Base-by-base conservation (phyloP, 805 yeast genomes). In the Geotrichum ghanense region DNA sequence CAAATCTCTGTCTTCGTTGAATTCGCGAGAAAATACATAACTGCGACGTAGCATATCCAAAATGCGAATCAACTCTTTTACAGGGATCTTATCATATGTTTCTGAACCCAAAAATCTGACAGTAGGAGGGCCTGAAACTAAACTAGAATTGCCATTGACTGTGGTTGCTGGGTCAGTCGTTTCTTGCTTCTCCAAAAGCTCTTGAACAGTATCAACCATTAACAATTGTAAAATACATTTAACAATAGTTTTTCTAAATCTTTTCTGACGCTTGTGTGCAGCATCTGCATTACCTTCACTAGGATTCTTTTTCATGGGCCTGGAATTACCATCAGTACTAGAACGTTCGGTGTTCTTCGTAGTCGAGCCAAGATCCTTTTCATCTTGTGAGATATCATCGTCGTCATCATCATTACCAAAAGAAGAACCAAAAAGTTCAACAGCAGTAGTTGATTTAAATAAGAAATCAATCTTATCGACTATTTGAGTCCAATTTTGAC, bases 181-280 rank as follows among this genome's bases (percentile, higher is more conserved):
- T 47, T 82, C 83, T 16, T 55, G 51, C 47, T 69, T 71, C 42
- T 82, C 87, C 61, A 88, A 78, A 43, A 90, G 65, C 56, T 88
- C 97, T 50, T 84, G 78, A 22, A 87, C 70, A 0, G 86, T 76
- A 61, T 90, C 95, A 56, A 92, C 88, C 78, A 92, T 77, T 57
- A 89, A 72, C 48, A 90, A 68, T 60, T 92, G 97, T 53, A 90
- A 69, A 20, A 92, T 94, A 65, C 97, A 87, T 63, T 89, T 89
- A 42, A 88, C 86, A 40, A 92, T 95, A 58, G 90, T 86, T 0
- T 83, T 72, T 22, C 86, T 79, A 55, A 69, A 66, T 44, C 76
- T 76, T 49, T 69, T 73, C 19, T 77, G 64, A 54, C 71, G 72
- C 46, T 68, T 65, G 35, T 71, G 53, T 23, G 41, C 41, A 6